Evolutionary conservation across 2,329 filamentous ascomycete genomes (phyloP).

Genomic region (Monilinia laxa): DNA sequence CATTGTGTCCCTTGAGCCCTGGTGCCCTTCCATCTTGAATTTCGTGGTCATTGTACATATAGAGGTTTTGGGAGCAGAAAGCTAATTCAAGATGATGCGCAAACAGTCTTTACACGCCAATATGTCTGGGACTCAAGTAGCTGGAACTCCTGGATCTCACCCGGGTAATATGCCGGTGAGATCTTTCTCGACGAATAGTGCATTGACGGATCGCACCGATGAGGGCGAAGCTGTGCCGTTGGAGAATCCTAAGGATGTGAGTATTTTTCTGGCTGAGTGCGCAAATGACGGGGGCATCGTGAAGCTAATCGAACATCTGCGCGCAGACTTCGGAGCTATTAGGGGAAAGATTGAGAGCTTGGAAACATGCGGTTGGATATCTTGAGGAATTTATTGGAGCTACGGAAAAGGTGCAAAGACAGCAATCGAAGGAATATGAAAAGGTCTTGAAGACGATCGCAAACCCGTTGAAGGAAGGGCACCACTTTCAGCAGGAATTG

Average conservation of each 20-base stretch:
- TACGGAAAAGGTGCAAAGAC: slow-evolving; percentile 82
- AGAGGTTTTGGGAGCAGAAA: background rate
- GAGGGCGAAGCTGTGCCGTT: slow-evolving; percentile 38
- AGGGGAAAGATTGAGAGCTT: slow-evolving; percentile 83
- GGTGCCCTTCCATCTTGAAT: background rate
- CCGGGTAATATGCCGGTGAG: slow-evolving; percentile 35
- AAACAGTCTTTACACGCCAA: slow-evolving; percentile 30
- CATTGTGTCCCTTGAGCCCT: background rate
- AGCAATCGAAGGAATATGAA: slow-evolving; percentile 91
- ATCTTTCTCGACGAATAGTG: slow-evolving; percentile 33
- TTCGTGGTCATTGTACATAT: background rate
- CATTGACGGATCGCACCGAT: slow-evolving; percentile 31
- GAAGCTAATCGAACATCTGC: background rate
- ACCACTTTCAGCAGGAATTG: slow-evolving; percentile 90
- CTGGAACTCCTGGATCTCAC: slow-evolving; percentile 34
- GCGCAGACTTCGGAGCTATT: slow-evolving; percentile 73
- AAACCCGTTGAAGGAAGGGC: slow-evolving; percentile 79
- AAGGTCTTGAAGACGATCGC: slow-evolving; percentile 90
- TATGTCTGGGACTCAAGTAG: slow-evolving; percentile 32
- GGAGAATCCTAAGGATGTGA: slow-evolving; percentile 38
- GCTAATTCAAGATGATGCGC: slow-evolving; percentile 31
- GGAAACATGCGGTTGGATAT: slow-evolving; percentile 91
- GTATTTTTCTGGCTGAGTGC: slow-evolving; percentile 21
- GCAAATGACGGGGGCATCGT: background rate
- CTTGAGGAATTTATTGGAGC: slow-evolving; percentile 85